phyloP scores from a whole-genome alignment of 2,329 filamentous ascomycete species.

The Colletotrichum noveboracense region DNA sequence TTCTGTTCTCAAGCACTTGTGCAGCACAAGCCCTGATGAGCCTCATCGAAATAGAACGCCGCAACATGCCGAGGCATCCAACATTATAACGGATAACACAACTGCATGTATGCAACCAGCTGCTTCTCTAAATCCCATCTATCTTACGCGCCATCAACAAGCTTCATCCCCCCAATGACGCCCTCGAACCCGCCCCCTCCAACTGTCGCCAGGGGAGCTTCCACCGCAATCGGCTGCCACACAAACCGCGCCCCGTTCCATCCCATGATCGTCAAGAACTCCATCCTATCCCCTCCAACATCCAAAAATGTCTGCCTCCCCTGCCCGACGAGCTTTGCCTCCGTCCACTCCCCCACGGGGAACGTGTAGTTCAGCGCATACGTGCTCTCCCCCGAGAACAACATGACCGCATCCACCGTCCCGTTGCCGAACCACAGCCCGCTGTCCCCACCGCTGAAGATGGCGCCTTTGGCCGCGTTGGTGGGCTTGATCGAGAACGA shows the following conservation, averaged over 20 bases:
- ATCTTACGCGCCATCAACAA: constrained; percentile 8
- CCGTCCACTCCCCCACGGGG: constrained; percentile 19
- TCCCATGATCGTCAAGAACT: constrained; percentile 17
- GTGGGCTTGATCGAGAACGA: constrained; percentile 42
- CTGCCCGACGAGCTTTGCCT: constrained; percentile 10
- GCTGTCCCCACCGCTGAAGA: constrained; percentile 19
- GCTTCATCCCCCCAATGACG: constrained; percentile 16
- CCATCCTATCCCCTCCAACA: constrained; percentile 8
- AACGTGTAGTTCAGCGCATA: constrained; percentile 23
- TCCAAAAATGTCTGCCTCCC: constrained; percentile 14
- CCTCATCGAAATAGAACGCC: neutral
- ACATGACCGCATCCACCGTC: constrained; percentile 17
- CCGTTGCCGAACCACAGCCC: constrained; percentile 22
- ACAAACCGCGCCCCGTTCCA: constrained; percentile 13
- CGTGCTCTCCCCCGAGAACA: constrained; percentile 18
- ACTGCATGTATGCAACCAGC: neutral
- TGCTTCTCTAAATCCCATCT: neutral
- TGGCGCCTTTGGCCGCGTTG: constrained; percentile 7
- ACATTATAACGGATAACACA: neutral
- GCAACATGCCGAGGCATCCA: neutral
- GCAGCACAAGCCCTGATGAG: neutral
- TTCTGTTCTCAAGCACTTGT: neutral
- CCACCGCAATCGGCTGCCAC: constrained; percentile 16
- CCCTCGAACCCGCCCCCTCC: constrained; percentile 16
- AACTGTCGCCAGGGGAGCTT: constrained; percentile 13